A percentile compares a stretch with the other conserved stretches of the same genome.
Evolutionary conservation across 495 filamentous ascomycete species (phyloP).

Genomic region (Parathielavia appendiculata): DNA sequence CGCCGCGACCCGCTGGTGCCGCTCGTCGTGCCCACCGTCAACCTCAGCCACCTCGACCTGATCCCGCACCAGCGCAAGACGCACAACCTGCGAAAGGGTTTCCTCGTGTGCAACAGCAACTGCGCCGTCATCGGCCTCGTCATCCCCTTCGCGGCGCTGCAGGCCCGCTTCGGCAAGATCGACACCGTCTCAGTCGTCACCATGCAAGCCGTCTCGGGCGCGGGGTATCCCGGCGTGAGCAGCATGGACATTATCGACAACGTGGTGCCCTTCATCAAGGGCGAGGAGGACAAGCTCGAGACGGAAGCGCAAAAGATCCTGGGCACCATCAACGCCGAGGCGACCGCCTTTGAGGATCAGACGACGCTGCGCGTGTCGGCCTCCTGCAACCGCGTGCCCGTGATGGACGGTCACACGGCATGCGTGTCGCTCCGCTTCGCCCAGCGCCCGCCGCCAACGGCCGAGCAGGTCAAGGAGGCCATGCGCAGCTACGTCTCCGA

Average conservation of each 20-base stretch:
- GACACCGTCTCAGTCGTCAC: conserved; percentile 75
- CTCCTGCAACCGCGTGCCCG: conserved; percentile 76
- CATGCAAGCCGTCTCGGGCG: conserved; percentile 82
- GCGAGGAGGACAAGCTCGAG: conserved; percentile 85
- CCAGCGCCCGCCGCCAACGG: conserved; percentile 48
- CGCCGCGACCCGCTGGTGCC: conserved; percentile 77
- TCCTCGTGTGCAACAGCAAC: conserved; percentile 86
- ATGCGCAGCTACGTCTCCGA: conserved; percentile 70
- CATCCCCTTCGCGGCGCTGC: conserved; percentile 80
- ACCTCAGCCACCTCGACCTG: conserved; percentile 69
- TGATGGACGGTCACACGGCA: conserved; percentile 79
- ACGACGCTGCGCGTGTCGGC: conserved; percentile 62
- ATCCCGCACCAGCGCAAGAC: conserved; percentile 70
- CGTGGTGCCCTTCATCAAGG: conserved; percentile 79
- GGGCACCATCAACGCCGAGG: conserved; percentile 58
- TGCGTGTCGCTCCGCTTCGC: conserved; percentile 74
- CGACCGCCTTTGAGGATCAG: conserved; percentile 62
- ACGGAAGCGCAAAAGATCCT: conserved; percentile 84
- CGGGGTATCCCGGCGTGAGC: conserved; percentile 82
- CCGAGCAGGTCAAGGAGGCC: conserved; percentile 63
- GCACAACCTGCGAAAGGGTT: conserved; percentile 65
- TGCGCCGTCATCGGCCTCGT: conserved; percentile 86
- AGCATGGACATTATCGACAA: conserved; percentile 72
- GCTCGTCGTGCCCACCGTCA: conserved; percentile 79
- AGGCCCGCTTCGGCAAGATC: conserved; percentile 68